phyloP scores from a whole-genome alignment of 768 basidiomycete species.

The Russula dissimulans region DNA sequence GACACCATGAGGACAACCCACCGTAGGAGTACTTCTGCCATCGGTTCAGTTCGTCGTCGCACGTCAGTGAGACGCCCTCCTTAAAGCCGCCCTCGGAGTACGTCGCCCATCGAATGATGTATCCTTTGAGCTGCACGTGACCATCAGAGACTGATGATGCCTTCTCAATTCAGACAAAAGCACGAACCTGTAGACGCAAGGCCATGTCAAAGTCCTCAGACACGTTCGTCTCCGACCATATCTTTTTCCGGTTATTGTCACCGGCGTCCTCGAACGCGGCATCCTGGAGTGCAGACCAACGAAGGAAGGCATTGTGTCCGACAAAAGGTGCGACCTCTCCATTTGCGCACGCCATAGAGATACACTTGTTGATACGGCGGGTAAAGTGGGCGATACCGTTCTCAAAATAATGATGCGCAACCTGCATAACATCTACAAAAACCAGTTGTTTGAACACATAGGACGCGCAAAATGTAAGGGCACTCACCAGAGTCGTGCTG shows the following conservation, averaged over 20 bases:
- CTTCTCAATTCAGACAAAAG: no score
- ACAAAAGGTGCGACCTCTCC: constrained; percentile 80
- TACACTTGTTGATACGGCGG: constrained; percentile 73
- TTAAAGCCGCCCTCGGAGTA: constrained; percentile 82
- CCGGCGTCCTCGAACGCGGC: constrained; percentile 62
- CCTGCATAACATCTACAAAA: constrained; percentile 72
- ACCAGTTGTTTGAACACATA: background rate
- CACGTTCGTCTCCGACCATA: constrained; percentile 78
- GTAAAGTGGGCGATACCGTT: constrained; percentile 88
- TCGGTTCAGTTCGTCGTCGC: constrained; percentile 82
- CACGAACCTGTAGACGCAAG: constrained; percentile 40
- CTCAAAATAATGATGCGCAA: constrained; percentile 83
- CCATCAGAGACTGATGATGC: background rate
- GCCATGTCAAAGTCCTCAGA: constrained; percentile 85
- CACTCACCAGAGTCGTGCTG: constrained; percentile 72
- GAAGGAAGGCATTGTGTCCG: constrained; percentile 82
- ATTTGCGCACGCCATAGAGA: constrained; percentile 72
- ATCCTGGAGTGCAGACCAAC: constrained; percentile 86
- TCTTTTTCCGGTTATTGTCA: constrained; percentile 52
- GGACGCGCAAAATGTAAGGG: background rate
- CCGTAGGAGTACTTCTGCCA: constrained; percentile 90
- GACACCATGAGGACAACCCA: constrained; percentile 23
- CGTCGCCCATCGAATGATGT: constrained; percentile 77
- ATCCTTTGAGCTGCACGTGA: constrained; percentile 38
- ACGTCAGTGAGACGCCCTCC: constrained; percentile 84